Evolutionary conservation across 2,329 filamentous ascomycete genomes (phyloP).

Genomic region (Calonectria pauciramosa): DNA sequence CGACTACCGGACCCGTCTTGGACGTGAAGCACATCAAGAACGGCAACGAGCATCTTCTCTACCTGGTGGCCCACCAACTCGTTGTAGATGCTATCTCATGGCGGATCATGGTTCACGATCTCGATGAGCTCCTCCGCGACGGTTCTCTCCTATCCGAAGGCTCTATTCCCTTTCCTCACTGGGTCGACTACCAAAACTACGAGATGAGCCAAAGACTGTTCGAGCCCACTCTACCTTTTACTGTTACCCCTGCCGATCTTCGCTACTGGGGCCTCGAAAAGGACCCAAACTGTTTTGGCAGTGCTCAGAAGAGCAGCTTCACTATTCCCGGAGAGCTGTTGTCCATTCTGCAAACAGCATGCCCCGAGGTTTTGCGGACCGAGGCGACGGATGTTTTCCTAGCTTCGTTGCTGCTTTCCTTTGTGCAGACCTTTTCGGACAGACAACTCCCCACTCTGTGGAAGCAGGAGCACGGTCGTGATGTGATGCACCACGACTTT

Average conservation of each 20-base stretch:
- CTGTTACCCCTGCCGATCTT: constrained; percentile 55
- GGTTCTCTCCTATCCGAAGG: constrained; percentile 60
- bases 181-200: constrained; percentile 61
- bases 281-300: constrained; percentile 60
- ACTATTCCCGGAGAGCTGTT: constrained; percentile 58
- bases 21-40: constrained; percentile 63
- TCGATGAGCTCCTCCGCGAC: constrained; percentile 62
- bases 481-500: constrained; percentile 58
- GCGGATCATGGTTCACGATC: constrained; percentile 63
- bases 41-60: constrained; percentile 62
- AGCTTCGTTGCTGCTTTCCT: constrained; percentile 67
- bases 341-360: constrained; percentile 56
- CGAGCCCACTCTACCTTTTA: constrained; percentile 54
- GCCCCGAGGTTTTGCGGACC: constrained; percentile 63
- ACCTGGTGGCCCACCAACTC: constrained; percentile 65
- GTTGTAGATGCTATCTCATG: constrained; percentile 66
- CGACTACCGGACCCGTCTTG: constrained; percentile 66
- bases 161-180: constrained; percentile 63
- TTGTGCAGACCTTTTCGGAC: constrained; percentile 68
- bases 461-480: constrained; percentile 66
- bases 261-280: constrained; percentile 63
- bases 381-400: constrained; percentile 68
- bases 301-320: constrained; percentile 59
- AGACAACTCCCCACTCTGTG: constrained; percentile 65
- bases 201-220: constrained; percentile 50